Evolutionary conservation across 1,284 basidiomycete genomes (phyloP).

Genomic region (Cryptococcus hybrid): DNA sequence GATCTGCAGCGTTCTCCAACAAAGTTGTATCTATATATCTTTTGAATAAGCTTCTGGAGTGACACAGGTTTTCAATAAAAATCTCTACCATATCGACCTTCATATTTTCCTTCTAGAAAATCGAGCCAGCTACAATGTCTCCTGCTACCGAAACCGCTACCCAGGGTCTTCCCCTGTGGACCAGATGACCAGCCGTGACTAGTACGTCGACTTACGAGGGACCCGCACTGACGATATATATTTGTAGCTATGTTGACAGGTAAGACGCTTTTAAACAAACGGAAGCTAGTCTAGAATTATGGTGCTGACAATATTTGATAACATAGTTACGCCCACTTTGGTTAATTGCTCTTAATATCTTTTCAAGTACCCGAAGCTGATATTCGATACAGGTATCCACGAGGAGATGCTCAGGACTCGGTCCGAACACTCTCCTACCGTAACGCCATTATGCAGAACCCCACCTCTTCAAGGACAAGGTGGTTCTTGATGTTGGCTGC

Average conservation of each 20-base stretch:
- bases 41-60: too few species aligned
- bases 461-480: conserved; percentile 95
- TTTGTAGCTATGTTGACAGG: conserved; percentile 41
- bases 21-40: too few species aligned
- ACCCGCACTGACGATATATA: neutral
- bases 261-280: conserved; percentile 10
- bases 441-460: conserved; percentile 89
- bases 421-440: conserved; percentile 96
- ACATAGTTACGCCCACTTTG: conserved; percentile 87
- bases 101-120: too few species aligned
- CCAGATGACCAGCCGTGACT: conserved; percentile 47
- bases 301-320: neutral
- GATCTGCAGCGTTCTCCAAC: too few species aligned
- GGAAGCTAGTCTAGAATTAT: conserved; percentile 32
- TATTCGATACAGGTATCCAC: conserved; percentile 63
- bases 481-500: conserved; percentile 96
- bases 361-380: conserved; percentile 1
- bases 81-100: too few species aligned
- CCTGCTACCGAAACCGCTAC: conserved; percentile 20
- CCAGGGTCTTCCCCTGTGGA: conserved; percentile 37
- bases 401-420: conserved; percentile 98
- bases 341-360: conserved; percentile 51
- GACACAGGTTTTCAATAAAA: too few species aligned
- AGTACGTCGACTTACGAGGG: conserved; percentile 30
- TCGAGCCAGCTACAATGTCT: conserved; percentile 2